Evolutionary conservation across 1,284 basidiomycete genomes (phyloP), one percentile per base, ranked within the genome.

Genomic region (Cystobasidium sp.): DNA sequence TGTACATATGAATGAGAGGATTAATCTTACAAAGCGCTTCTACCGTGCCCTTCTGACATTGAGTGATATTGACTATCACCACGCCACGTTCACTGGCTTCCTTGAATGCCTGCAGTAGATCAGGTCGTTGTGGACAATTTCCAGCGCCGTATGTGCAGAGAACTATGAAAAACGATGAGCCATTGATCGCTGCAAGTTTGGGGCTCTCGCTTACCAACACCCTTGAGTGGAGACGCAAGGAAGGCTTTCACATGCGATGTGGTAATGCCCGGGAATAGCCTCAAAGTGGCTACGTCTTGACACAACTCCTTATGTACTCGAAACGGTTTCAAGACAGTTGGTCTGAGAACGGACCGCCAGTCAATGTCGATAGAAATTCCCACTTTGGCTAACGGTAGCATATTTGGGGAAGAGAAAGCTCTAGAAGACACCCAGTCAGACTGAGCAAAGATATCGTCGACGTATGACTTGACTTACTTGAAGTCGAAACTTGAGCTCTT

Each of bases 91-190:
- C 88, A 72, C 90, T 91, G 0, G 94, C 93, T 68, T 91, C 88
- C 76, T 88, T 88, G 72, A 96, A 85, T 0, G 88, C 89, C 24
- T 86, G 71, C 0, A 84, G 77, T 18, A 84, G 76, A 56, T 83
- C 83, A n/a, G 79, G 78, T 0, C 81, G 73, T 37, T 81, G 79
- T 0, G 84, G 83, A 0, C 83, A 83, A 74, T 85, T 85, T 8
- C 94, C 94, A 0, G 93, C 89, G 6, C 94, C 94, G 82, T 92
- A 97, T 0, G 91, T 92, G 81, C 95, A 92, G 5, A 97, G 85
- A 12, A 97, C 89, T 1, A 94, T 89, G 0, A 82, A 81, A 47
- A 46, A 46, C 16, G 6, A 49, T 73, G 68, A 6, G 46, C 46
- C 14, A 49, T 14, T 12, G 46, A 49, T n/a, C 46, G 46, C 46